These are phyloP conservation scores for Alternaria triticina DNA, from an alignment of 2,329 filamentous ascomycete genomes.

Conservation along the genomic window DNA sequence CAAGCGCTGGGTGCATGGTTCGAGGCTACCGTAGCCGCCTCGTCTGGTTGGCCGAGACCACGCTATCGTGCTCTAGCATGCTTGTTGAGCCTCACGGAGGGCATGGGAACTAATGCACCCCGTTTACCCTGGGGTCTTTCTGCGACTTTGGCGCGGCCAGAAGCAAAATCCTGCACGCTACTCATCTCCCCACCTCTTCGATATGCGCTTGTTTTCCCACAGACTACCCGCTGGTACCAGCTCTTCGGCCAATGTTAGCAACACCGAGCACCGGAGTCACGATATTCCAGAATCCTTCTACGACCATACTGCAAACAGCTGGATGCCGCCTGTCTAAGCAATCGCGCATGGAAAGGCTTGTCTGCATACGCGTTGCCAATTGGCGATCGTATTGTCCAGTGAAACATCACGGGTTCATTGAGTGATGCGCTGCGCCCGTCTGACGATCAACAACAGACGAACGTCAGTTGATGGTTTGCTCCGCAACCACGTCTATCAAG, in stretches of 20 bases:
- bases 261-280: conserved; percentile 1
- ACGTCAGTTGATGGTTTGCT: not conserved
- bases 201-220: conserved; percentile 11
- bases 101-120: conserved; percentile 35
- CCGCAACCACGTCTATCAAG: not conserved
- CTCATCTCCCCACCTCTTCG: conserved; percentile 12
- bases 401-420: not conserved
- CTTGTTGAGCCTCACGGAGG: conserved; percentile 37
- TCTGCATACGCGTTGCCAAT: not conserved
- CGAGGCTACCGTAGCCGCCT: conserved; percentile 8
- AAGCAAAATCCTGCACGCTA: conserved; percentile 29
- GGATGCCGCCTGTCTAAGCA: not conserved
- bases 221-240: conserved; percentile 11
- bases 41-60: conserved; percentile 18
- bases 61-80: conserved; percentile 23
- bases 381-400: not conserved
- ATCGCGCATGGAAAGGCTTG: not conserved
- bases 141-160: conserved; percentile 25
- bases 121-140: conserved; percentile 19
- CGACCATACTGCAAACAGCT: conserved; percentile 2
- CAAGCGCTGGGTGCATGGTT: conserved; percentile 13
- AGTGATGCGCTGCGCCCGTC: not conserved
- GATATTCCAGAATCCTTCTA: conserved; percentile 27
- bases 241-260: conserved; percentile 1
- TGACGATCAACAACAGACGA: not conserved